Evolutionary conservation across 257 asterid species (phyloP), one percentile per base, ranked within the genome.

Genomic region (Misopates orontium): DNA sequence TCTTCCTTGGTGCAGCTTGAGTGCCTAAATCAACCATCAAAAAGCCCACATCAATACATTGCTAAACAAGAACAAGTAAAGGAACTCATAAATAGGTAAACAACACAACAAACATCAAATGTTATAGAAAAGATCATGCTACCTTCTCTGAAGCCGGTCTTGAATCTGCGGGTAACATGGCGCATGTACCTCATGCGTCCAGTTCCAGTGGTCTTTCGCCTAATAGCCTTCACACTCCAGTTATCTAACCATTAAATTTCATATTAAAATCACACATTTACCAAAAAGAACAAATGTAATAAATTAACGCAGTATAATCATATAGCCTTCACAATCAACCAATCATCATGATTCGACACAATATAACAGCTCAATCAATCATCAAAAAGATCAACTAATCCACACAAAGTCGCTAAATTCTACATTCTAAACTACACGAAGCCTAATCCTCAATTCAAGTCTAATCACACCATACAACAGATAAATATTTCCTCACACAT

Each of bases 1-100:
- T 87, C 82, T 87, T 84, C 96, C 95, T 87, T n/a, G 96, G 96
- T 24, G 96, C 96, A 64, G 96, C 96, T 80, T 89, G 74, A 52
- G 95, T 85, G 24, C 95, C 96, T 87, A 72, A 16, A 61, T 16
- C 23, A 41, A 72, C 3, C 11, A 48, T 17, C 40, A 70, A n/a
- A 68, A 60, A 3, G 12, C 18, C 11, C 11, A 56, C 12, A 53
- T 72, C 42, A 72, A 32, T 19, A 42, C 0, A 10, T 9, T 4
- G 24, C 45, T n/a, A 45, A n/a, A 21, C 3, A 22, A 17, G 3
- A 41, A 23, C 50, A 59, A 59, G 19, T 5, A 0, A 40, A 11
- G 17, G 2, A 9, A 19, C 18, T 18, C 13, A 39, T n/a, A 57
- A 19, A 5, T n/a, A 0, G 23, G 14, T 16, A 6, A 60, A 36